Evolutionary conservation across 1,284 basidiomycete species (phyloP).

Genomic region (Ceraceosorus guamensis): DNA sequence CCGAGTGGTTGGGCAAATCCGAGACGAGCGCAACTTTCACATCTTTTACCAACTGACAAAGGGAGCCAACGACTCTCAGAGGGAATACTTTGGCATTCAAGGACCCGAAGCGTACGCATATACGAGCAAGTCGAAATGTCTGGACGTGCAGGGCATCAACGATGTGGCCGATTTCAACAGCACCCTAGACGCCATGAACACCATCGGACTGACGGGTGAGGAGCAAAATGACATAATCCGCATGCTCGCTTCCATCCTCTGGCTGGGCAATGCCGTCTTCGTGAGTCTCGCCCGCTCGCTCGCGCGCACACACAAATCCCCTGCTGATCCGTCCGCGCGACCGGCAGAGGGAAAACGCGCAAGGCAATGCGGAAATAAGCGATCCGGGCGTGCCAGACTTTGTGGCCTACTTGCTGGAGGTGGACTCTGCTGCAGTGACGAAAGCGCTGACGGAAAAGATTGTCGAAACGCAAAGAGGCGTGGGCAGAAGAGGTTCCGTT

Average conservation of each 20-base stretch:
- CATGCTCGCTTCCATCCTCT: slow-evolving; percentile 84
- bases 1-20: slow-evolving; percentile 89
- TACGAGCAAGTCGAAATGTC: slow-evolving; percentile 81
- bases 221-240: slow-evolving; percentile 92
- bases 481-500: slow-evolving; percentile 79
- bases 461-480: slow-evolving; percentile 69
- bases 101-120: slow-evolving; percentile 93
- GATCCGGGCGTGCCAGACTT: slow-evolving; percentile 92
- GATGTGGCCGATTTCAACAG: slow-evolving; percentile 80
- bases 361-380: slow-evolving; percentile 74
- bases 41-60: slow-evolving; percentile 99
- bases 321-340: background rate
- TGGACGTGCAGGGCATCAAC: slow-evolving; percentile 84
- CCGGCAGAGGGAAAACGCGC: slow-evolving; percentile 61
- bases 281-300: slow-evolving; percentile 17
- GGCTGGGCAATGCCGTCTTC: slow-evolving; percentile 81
- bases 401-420: slow-evolving; percentile 87
- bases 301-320: background rate
- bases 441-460: slow-evolving; percentile 79
- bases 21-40: slow-evolving; percentile 95
- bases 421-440: slow-evolving; percentile 67
- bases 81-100: slow-evolving; percentile 92
- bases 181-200: slow-evolving; percentile 88
- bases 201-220: slow-evolving; percentile 72
- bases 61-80: slow-evolving; percentile 76